phyloP scores from a whole-genome alignment of 2,329 filamentous ascomycete genomes.

The Catunica adiposa region DNA sequence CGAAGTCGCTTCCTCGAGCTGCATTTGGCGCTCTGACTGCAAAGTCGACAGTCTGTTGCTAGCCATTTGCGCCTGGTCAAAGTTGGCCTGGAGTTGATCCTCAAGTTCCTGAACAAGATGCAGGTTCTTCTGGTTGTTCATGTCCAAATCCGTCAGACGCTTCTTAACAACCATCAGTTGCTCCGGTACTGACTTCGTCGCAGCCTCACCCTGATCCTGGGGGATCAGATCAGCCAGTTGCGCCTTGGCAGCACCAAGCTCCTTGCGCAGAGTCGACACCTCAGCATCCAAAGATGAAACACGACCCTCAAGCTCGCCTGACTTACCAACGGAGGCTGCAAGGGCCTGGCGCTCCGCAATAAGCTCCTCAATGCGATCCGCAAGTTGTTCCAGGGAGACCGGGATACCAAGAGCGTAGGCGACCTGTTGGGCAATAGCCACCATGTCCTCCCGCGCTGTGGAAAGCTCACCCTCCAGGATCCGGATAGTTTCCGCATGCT shows the following conservation, averaged over 20 bases:
- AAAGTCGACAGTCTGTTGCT: conserved; percentile 75
- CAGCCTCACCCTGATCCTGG: conserved; percentile 28
- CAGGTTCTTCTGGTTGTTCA: conserved; percentile 74
- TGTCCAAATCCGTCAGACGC: conserved; percentile 45
- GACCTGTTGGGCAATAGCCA: conserved; percentile 47
- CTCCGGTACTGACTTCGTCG: conserved; percentile 33
- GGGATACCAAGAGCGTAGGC: conserved; percentile 43
- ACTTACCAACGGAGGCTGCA: conserved; percentile 16
- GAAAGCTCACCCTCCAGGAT: conserved; percentile 45
- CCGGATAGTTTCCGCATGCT: conserved; percentile 40
- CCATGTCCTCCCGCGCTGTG: conserved; percentile 49
- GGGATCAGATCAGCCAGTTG: conserved; percentile 37
- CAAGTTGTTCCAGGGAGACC: conserved; percentile 50
- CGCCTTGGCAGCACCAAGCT: conserved; percentile 44
- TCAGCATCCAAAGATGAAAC: conserved; percentile 39
- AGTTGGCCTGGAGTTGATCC: conserved; percentile 88
- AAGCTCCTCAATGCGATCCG: conserved; percentile 42
- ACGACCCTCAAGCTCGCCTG: conserved; percentile 35
- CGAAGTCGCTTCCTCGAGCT: conserved; percentile 63
- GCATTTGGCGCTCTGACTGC: conserved; percentile 54
- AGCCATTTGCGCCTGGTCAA: conserved; percentile 74
- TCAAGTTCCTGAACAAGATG: conserved; percentile 89
- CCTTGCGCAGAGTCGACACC: conserved; percentile 41
- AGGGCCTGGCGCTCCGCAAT: conserved; percentile 35
- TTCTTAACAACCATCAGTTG: conserved; percentile 47